Evolutionary conservation across 495 filamentous ascomycete genomes (phyloP).

Genomic region (Aspergillus ellipticus): DNA sequence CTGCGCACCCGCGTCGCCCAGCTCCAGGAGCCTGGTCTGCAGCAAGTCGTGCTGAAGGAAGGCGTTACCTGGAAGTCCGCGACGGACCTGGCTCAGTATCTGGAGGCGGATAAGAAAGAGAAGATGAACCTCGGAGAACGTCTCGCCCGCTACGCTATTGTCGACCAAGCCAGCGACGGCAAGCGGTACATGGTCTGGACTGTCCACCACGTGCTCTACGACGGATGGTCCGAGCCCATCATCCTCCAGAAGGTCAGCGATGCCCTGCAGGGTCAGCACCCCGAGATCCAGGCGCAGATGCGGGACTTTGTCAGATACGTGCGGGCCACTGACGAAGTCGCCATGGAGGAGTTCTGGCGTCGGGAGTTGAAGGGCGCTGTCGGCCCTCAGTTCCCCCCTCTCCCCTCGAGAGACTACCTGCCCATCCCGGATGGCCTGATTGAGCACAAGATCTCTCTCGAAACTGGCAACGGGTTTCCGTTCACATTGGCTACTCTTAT

Average conservation of each 20-base stretch:
- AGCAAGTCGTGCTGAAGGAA: conserved; percentile 55
- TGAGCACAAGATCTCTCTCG: neutral
- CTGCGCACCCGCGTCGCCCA: conserved; percentile 60
- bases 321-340: neutral
- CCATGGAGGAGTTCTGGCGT: neutral
- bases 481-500: neutral
- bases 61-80: conserved; percentile 38
- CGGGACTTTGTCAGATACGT: neutral
- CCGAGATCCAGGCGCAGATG: neutral
- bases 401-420: conserved; percentile 20
- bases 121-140: conserved; percentile 11
- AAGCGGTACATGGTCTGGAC: neutral
- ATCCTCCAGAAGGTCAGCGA: neutral
- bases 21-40: conserved; percentile 47
- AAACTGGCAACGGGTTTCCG: neutral
- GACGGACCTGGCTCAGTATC: conserved; percentile 44
- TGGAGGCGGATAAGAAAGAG: conserved; percentile 44
- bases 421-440: neutral
- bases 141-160: conserved; percentile 40
- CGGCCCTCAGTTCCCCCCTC: neutral
- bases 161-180: conserved; percentile 5
- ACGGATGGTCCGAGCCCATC: neutral
- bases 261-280: neutral
- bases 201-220: neutral
- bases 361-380: neutral